Conservation (phyloP, 1,139 yeast species). For the Scheffersomyces stambukii region DNA sequence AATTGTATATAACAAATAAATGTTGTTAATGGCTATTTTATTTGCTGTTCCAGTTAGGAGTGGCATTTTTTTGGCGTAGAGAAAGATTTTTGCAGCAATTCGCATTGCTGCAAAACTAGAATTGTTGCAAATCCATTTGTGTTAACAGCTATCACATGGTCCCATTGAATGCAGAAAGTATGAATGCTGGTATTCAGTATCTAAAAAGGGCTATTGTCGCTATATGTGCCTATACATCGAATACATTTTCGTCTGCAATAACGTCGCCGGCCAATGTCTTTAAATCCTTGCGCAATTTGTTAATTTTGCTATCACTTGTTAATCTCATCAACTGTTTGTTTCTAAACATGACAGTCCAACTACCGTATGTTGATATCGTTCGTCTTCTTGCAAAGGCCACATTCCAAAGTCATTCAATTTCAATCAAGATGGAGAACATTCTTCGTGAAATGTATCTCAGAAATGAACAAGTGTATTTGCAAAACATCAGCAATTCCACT, state of each 20-base stretch:
- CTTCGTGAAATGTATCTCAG: constrained; percentile 19
- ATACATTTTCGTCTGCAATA: too few species aligned
- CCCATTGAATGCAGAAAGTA: too few species aligned
- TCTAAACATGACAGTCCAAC: constrained; percentile 5
- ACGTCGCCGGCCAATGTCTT: too few species aligned
- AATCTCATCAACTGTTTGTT: constrained; percentile 7
- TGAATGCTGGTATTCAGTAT: too few species aligned
- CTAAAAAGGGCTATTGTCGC: neutral
- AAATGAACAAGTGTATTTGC: constrained; percentile 17
- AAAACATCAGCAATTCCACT: constrained; percentile 13
- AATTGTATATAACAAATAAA: neutral
- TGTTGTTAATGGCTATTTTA: too few species aligned
- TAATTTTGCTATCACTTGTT: constrained; percentile 7
- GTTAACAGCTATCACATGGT: too few species aligned
- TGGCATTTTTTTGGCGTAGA: too few species aligned
- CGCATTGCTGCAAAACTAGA: too few species aligned
- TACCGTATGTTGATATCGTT: constrained; percentile 14
- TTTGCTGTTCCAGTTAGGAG: too few species aligned
- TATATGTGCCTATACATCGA: neutral
- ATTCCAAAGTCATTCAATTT: constrained; percentile 2
- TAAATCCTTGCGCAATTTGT: constrained; percentile 7
- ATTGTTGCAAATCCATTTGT: too few species aligned
- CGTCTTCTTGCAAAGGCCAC: constrained; percentile 5
- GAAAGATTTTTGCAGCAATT: too few species aligned
- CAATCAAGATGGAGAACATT: constrained; percentile 7